These are phyloP conservation scores for Eimeria maxima DNA, from an alignment of 169 alveolate genomes.

Conservation along the genomic window DNA sequence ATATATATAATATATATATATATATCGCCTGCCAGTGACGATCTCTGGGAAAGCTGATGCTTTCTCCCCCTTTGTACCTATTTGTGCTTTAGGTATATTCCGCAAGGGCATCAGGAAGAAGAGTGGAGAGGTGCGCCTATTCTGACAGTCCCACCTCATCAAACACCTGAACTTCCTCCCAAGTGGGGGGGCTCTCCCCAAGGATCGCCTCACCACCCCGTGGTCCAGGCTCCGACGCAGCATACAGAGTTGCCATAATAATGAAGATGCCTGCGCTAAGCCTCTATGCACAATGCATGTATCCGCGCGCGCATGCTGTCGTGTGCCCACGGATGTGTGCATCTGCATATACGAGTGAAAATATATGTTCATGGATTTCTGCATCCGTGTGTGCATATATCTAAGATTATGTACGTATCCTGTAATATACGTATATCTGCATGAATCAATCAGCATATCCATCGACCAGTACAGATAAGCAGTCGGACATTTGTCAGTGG, in stretches of 20 bases:
- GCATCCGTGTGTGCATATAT: neutral
- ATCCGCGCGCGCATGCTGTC: neutral
- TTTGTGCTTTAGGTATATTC: constrained; percentile 69
- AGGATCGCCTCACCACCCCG: constrained; percentile 21
- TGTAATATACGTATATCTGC: neutral
- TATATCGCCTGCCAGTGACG: no score
- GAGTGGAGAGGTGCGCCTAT: constrained; percentile 83
- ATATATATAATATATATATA: no score
- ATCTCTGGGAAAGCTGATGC: no score
- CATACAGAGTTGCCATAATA: neutral
- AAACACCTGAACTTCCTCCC: constrained; percentile 80
- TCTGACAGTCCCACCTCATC: constrained; percentile 77
- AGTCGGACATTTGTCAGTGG: neutral
- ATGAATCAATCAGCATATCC: neutral
- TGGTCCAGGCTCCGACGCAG: constrained; percentile 43
- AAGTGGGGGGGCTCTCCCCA: constrained; percentile 75
- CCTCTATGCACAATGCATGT: neutral
- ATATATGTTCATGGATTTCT: neutral
- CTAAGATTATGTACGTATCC: neutral
- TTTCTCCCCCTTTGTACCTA: neutral
- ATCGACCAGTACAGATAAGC: no score
- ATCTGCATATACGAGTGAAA: neutral
- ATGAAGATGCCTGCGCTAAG: neutral
- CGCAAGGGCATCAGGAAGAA: constrained; percentile 78
- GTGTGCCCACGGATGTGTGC: neutral